Percentiles rank a stretch among this genome's conserved stretches.
These are phyloP conservation scores for Suillus clintonianus DNA, from an alignment of 768 basidiomycete genomes.

Conservation along the genomic window DNA sequence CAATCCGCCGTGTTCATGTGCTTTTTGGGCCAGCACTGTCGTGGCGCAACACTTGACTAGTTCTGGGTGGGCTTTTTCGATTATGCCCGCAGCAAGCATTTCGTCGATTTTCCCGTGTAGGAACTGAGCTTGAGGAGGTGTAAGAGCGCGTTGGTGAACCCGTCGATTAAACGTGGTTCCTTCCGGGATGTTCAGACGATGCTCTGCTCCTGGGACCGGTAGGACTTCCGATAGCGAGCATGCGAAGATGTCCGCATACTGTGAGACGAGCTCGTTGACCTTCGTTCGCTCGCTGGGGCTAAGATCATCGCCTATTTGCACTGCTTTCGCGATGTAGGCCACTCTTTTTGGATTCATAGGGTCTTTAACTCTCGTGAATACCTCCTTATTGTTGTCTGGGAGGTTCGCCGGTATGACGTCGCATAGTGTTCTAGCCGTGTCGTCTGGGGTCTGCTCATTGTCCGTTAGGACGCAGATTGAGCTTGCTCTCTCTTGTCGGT, in stretches of 20 bases:
- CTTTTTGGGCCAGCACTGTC: constrained; percentile 40
- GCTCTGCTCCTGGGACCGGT: constrained; percentile 14
- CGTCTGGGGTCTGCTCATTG: too few relatives aligned
- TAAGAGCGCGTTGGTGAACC: constrained; percentile 1
- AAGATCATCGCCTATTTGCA: constrained; percentile 35
- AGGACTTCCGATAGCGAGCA: constrained; percentile 40
- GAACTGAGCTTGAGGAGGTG: constrained; percentile 4
- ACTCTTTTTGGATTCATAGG: constrained; percentile 15
- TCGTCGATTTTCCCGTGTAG: constrained; percentile 1
- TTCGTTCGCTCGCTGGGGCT: constrained; percentile 16
- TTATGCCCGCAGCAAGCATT: background rate
- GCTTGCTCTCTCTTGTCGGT: too few relatives aligned
- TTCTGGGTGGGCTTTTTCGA: background rate
- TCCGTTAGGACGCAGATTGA: too few relatives aligned
- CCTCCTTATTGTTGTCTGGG: constrained; percentile 34
- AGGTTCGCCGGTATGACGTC: too few relatives aligned
- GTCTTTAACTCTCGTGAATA: constrained; percentile 8
- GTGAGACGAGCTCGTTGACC: constrained; percentile 24
- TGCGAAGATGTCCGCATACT: constrained; percentile 41
- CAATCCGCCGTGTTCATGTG: constrained; percentile 30
- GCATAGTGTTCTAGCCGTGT: too few relatives aligned
- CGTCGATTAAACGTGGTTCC: background rate
- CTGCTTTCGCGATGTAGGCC: constrained; percentile 14
- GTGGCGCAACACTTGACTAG: constrained; percentile 1
- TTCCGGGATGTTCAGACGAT: constrained; percentile 1